These are phyloP conservation scores for Hymenoscyphus infarciens DNA, from an alignment of 2,329 filamentous ascomycete genomes.

Conservation along the genomic window DNA sequence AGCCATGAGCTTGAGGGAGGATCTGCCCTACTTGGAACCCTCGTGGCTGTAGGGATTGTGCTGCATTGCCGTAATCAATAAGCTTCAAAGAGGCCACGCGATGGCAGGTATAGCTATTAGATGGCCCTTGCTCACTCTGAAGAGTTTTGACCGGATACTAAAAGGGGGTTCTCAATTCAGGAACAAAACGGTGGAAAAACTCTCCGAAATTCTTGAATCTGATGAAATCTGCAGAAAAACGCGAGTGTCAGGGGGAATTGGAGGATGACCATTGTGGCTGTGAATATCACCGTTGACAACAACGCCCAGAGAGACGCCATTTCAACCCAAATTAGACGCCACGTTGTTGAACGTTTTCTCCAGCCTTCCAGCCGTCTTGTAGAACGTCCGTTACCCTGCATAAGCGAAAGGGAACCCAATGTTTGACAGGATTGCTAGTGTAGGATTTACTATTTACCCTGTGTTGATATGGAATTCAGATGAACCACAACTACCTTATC, in stretches of 20 bases:
- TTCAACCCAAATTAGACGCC: slow-evolving; percentile 11
- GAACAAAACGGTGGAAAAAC: neutral
- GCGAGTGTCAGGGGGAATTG: slow-evolving; percentile 1
- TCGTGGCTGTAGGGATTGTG: slow-evolving; percentile 10
- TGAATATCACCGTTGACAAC: neutral
- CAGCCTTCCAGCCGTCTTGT: slow-evolving; percentile 8
- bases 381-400: slow-evolving; percentile 9
- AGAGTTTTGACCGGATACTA: neutral
- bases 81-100: slow-evolving; percentile 3
- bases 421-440: slow-evolving; percentile 8
- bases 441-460: neutral
- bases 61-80: slow-evolving; percentile 9
- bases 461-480: slow-evolving; percentile 1
- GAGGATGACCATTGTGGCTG: neutral
- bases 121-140: neutral
- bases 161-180: neutral
- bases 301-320: slow-evolving; percentile 1
- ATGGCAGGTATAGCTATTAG: neutral
- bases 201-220: slow-evolving; percentile 10
- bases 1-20: slow-evolving; percentile 1
- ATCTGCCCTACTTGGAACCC: slow-evolving; percentile 2
- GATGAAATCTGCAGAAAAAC: slow-evolving; percentile 5
- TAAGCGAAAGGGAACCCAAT: neutral
- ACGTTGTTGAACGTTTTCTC: slow-evolving; percentile 3
- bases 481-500: neutral